Evolutionary conservation across 139 green algal genomes (phyloP), one percentile per base, ranked within the genome.

Genomic region (Picochlorum sp.): DNA sequence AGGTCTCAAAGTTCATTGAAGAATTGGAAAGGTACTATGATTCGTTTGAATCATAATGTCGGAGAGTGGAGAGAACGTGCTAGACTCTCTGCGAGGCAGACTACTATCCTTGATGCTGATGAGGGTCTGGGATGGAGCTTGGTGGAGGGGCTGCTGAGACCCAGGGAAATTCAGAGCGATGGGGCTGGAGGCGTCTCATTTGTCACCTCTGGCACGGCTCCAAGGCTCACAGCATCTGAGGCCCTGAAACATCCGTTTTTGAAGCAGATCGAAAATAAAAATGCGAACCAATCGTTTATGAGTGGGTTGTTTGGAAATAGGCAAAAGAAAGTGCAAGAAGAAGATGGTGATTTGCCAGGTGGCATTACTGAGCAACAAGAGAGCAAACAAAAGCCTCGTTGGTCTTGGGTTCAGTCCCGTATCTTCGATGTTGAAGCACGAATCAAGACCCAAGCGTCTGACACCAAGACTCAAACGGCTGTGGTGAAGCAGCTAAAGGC

Each of bases 341-440:
- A 22, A 53, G 44, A 22, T 32, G 44, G 44, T 31, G 9, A 22
- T n/a, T 5, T 32, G 50, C 5, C 41, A 39, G 14, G 25, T 28
- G 22, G 14, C 12, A 13, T 44, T 40, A 16, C 4, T n/a, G 22
- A 26, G 39, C 39, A 26, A n/a, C 39, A 10, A 14, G 30, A 25
- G 16, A 13, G 22, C 65, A 47, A 22, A 52, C 47, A 14, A 33
- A 36, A 45, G 47, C n/a, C 58, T 50, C 24, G 50, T 25, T 65
- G 57, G 57, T 20, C 39, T 2, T 20, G 13, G 12, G 31, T 67
- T 22, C 35, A 49, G 9, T 18, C 6, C 7, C 33, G 29, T 26
- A 51, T 93, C 43, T 88, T 88, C 60, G 81, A 88, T 62, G 50
- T 93, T 40, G 85, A 93, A 66, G 73, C 79, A 3, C 60, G 75